Evolutionary conservation across 1,284 basidiomycete species (phyloP), one percentile per base, ranked within the genome.

Genomic region (Butyriboletus appendiculatus): DNA sequence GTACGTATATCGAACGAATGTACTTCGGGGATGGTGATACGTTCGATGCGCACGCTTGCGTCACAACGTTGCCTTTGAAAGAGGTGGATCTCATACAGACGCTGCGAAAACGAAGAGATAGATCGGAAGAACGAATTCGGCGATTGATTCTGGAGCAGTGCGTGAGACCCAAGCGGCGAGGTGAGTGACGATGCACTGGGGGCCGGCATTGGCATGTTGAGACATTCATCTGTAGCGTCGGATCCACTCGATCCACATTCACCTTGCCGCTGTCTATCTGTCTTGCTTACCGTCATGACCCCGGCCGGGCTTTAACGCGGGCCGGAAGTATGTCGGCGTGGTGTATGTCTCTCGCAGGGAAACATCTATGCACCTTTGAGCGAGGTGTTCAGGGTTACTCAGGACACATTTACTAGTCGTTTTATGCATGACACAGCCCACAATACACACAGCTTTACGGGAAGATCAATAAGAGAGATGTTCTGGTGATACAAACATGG

Each of bases 41-140:
- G 8, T 70, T 71, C 18, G 35, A 58, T n/a, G 67, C 52, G 12
- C 64, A 71, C 14, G 67, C 56, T 9, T 69, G 67, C 42, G 43
- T 72, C 26, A 69, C 70, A 15, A 70, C 67, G 11, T 28, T 67
- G 15, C 55, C 62, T 6, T 42, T 28, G 18, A 56, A 4, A 35
- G 60, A 63, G 0, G 58, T 48, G 11, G 64, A 53, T 38, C 54
- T 57, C 2, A 30, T 44, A 3, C 32, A 57, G 5, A 32, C 18
- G 3, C 26, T 66, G n/a, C 53, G 53, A 32, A 61, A 63, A 40
- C 57, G 52, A 20, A 54, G 64, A 18, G 56, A 63, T 0, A 15
- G 8, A 0, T 68, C 64, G 3, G 58, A 61, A n/a, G 56, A 57
- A 28, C 50, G 26, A 5, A 44, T 66, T 35, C 51, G 53, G 26